phyloP scores from a whole-genome alignment of 1,284 basidiomycete genomes.

The Sphaerobolus stellatus region DNA sequence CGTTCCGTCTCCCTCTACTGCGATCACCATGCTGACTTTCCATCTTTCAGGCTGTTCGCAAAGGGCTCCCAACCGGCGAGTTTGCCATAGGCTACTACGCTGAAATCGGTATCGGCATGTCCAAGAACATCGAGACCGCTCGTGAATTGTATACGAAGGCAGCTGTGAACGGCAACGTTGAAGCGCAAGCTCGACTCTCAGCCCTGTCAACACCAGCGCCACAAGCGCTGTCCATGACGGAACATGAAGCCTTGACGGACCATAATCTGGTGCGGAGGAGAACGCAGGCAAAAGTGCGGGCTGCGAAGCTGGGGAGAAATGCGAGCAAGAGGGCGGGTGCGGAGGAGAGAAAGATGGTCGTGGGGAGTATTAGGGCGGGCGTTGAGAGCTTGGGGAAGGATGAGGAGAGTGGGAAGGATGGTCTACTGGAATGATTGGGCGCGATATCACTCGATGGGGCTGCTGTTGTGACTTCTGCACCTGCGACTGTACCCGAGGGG shows the following conservation, averaged over 20 bases:
- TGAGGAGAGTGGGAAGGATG: too few species aligned
- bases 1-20: too few species aligned
- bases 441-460: too few species aligned
- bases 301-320: slow-evolving; percentile 46
- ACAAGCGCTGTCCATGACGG: slow-evolving; percentile 66
- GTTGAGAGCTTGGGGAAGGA: too few species aligned
- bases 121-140: slow-evolving; percentile 65
- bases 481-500: too few species aligned
- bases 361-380: too few species aligned
- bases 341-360: too few species aligned
- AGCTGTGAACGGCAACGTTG: slow-evolving; percentile 76
- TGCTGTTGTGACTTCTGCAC: too few species aligned
- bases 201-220: slow-evolving; percentile 64
- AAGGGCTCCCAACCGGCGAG: slow-evolving; percentile 79
- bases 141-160: slow-evolving; percentile 79
- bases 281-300: slow-evolving; percentile 77
- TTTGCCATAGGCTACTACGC: slow-evolving; percentile 95
- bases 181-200: slow-evolving; percentile 75
- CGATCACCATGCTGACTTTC: too few species aligned
- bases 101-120: slow-evolving; percentile 75
- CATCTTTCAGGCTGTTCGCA: slow-evolving; percentile 77
- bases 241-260: slow-evolving; percentile 81
- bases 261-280: slow-evolving; percentile 78
- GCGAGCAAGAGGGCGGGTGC: too few species aligned
- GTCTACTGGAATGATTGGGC: too few species aligned